These are phyloP conservation scores for Amphibolis antarctica DNA, from an alignment of 106 monocot genomes.

Conservation along the genomic window DNA sequence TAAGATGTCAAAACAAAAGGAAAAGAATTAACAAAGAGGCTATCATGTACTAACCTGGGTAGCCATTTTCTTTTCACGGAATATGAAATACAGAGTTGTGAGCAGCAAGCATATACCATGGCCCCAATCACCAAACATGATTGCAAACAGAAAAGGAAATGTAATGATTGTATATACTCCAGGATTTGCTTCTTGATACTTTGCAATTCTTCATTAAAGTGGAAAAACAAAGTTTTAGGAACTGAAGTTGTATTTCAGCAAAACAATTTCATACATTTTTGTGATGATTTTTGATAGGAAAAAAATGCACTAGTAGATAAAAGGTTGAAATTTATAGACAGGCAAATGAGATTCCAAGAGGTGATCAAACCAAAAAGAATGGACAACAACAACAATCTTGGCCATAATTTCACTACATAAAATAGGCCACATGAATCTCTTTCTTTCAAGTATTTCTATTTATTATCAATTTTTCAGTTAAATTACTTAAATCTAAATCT, in stretches of 20 bases:
- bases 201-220: conserved; percentile 55
- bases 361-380: too few relatives aligned
- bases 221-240: conserved; percentile 5
- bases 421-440: too few relatives aligned
- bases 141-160: conserved; percentile 90
- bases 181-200: conserved; percentile 96
- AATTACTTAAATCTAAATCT: too few relatives aligned
- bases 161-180: conserved; percentile 78
- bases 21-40: background rate
- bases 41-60: conserved; percentile 43
- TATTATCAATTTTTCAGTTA: too few relatives aligned
- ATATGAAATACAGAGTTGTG: conserved; percentile 44
- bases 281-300: conserved; percentile 47
- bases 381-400: too few relatives aligned
- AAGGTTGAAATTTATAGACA: too few relatives aligned
- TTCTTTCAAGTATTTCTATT: too few relatives aligned
- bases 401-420: too few relatives aligned
- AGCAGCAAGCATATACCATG: conserved; percentile 83
- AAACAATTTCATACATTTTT: conserved; percentile 83
- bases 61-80: conserved; percentile 74
- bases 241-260: conserved; percentile 66
- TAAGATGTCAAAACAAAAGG: background rate
- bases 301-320: conserved; percentile 55
- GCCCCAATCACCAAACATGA: conserved; percentile 99
- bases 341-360: too few relatives aligned